Base-by-base conservation (phyloP, 2,329 filamentous ascomycete species). In the Pochonia chlamydosporia region DNA sequence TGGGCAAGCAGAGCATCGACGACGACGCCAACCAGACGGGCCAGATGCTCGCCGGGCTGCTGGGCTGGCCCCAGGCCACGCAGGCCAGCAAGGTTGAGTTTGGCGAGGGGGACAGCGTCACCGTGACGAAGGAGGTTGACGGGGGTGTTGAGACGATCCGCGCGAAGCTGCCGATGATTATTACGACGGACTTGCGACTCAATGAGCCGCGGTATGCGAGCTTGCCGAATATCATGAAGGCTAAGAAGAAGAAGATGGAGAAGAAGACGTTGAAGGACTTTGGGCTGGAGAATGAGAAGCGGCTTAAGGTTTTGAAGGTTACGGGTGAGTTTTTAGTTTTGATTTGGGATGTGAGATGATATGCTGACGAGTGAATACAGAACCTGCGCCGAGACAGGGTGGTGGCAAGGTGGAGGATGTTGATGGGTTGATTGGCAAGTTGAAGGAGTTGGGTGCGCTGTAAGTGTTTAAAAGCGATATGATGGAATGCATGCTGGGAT, bases 221-320 rank as follows among this genome's bases (percentile, higher is more conserved):
- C 69, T 68, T 99, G 79, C 92, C 91, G 43, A 97, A 97, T 66
- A 97, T 99, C 56, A 99, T 99, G 93, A 99, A 97, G 85, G 93
- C 93, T 45, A 99, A 99, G 87, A 99, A 97, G 87, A 99, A 99
- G 86, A 88, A 88, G 63, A 63, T 99, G 59, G 89, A 93, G 61
- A 97, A 96, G 85, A 86, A 89, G 78, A 89, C 79, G 55, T 67
- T 96, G 65, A 78, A 74, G 48, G 93, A 99, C 63, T 87, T 87
- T 66, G 89, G 87, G 2, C 70, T 96, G 37, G 84, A 90, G 59
- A 80, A 79, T 44, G 77, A 79, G 66, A 83, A 78, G 69, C 78
- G 91, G 59, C 70, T 99, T 65, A 96, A 93, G 82, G 87, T 89
- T 46, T 62, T 97, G 58, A 93, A 93, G 79, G 91, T 99, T 54